Evolutionary conservation across 1,284 basidiomycete species (phyloP).

Genomic region (Fomitopsis palustris): DNA sequence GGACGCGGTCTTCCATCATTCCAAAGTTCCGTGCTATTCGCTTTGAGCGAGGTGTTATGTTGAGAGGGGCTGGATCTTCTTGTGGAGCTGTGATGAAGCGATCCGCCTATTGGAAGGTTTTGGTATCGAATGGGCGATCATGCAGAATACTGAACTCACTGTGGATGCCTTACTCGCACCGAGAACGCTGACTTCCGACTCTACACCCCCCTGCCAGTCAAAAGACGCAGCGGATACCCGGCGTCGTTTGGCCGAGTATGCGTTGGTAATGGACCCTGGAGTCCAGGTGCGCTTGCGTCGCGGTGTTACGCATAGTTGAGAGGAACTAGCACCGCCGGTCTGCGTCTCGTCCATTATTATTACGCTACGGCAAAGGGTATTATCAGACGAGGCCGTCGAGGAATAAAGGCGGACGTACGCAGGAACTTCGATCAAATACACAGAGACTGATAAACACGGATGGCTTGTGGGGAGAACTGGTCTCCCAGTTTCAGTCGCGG

Average conservation of each 20-base stretch:
- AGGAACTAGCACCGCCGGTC: not conserved
- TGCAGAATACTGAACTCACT: slow-evolving; percentile 3
- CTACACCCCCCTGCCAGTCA: slow-evolving; percentile 16
- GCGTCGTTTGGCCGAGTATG: slow-evolving; percentile 31
- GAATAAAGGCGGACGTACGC: too few relatives aligned
- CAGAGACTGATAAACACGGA: too few relatives aligned
- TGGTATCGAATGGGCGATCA: not conserved
- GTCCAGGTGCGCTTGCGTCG: slow-evolving; percentile 25
- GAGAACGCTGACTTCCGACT: slow-evolving; percentile 11
- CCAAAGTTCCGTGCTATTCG: slow-evolving; percentile 46
- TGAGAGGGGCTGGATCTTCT: slow-evolving; percentile 36
- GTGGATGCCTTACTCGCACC: slow-evolving; percentile 5
- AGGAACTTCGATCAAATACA: too few relatives aligned
- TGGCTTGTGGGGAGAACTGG: too few relatives aligned
- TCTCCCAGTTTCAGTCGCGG: too few relatives aligned
- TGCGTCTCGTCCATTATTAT: not conserved
- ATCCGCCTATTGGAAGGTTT: slow-evolving; percentile 37
- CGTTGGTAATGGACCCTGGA: slow-evolving; percentile 30
- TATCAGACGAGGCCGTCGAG: not conserved
- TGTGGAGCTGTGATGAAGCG: slow-evolving; percentile 42
- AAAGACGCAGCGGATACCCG: slow-evolving; percentile 26
- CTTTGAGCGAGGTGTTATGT: slow-evolving; percentile 43
- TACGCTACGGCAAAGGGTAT: not conserved
- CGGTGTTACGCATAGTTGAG: slow-evolving; percentile 14
- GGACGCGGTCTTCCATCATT: slow-evolving; percentile 41